phyloP scores from a whole-genome alignment of 495 filamentous ascomycete species.

The Tuber calosporum region DNA sequence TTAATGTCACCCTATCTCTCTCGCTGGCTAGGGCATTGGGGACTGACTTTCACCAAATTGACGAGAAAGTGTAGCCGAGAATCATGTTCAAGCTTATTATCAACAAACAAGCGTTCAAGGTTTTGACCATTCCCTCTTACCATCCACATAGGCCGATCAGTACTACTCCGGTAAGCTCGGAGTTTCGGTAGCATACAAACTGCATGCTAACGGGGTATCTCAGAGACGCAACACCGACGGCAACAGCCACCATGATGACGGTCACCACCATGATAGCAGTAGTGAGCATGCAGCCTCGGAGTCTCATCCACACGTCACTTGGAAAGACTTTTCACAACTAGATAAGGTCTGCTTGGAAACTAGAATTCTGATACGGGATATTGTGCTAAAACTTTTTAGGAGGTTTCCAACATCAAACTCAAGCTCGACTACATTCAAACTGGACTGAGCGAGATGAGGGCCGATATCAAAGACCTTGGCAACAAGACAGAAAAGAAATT shows the following conservation, averaged over 20 bases:
- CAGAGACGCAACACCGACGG: slow-evolving; percentile 1
- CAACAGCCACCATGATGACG: neutral
- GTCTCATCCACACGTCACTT: neutral
- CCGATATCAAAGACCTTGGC: neutral
- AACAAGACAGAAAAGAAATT: slow-evolving; percentile 9
- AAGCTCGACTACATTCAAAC: slow-evolving; percentile 7
- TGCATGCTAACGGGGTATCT: slow-evolving; percentile 9
- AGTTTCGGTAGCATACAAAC: slow-evolving; percentile 6
- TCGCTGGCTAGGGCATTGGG: too few species aligned
- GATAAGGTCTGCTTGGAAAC: slow-evolving; percentile 8
- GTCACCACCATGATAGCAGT: neutral
- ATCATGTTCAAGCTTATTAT: too few species aligned
- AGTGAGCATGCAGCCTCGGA: neutral
- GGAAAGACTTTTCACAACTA: neutral
- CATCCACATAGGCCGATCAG: too few species aligned
- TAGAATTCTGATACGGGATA: slow-evolving; percentile 5
- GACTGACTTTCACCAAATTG: too few species aligned
- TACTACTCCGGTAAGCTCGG: too few species aligned
- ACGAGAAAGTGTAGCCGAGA: too few species aligned
- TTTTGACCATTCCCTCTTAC: too few species aligned
- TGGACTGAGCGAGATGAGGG: slow-evolving; percentile 10
- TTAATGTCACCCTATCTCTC: too few species aligned
- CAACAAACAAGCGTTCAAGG: too few species aligned
- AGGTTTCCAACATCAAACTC: slow-evolving; percentile 5
- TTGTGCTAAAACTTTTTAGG: slow-evolving; percentile 10